Evolutionary conservation across 2,329 filamentous ascomycete species (phyloP).

Genomic region (Fusarium sulawesiense): DNA sequence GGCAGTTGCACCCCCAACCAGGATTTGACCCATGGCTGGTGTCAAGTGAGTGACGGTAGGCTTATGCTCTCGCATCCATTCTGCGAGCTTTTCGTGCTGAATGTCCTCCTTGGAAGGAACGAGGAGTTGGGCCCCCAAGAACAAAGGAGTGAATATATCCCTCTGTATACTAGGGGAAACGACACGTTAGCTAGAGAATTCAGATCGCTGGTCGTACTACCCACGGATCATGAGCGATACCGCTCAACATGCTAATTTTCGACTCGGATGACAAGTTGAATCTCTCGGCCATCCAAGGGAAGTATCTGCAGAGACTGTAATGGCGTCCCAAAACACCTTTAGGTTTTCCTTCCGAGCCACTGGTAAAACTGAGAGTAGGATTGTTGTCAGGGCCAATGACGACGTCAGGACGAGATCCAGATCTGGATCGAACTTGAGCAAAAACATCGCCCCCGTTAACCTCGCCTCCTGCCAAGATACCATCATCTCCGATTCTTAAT

Average conservation of each 20-base stretch:
- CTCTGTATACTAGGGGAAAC: conserved; percentile 50
- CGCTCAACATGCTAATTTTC: no score
- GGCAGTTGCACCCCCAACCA: conserved; percentile 84
- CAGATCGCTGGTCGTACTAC: background rate
- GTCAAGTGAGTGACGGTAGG: conserved; percentile 90
- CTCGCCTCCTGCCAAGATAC: conserved; percentile 18
- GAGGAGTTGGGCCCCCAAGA: conserved; percentile 82
- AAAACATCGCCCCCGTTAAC: conserved; percentile 15
- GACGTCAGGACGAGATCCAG: conserved; percentile 71
- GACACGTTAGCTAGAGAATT: background rate
- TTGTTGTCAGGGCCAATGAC: conserved; percentile 80
- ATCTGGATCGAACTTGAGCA: conserved; percentile 58
- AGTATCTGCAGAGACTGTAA: conserved; percentile 87
- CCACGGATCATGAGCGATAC: conserved; percentile 53
- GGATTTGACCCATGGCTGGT: conserved; percentile 94
- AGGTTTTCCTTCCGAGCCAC: conserved; percentile 79
- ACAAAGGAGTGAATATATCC: conserved; percentile 91
- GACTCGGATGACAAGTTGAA: conserved; percentile 78
- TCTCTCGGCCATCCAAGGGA: conserved; percentile 89
- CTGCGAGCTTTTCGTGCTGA: conserved; percentile 77
- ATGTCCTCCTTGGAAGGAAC: conserved; percentile 87
- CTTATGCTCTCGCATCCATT: conserved; percentile 84
- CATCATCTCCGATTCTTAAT: conserved; percentile 12
- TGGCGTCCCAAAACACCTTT: conserved; percentile 92
- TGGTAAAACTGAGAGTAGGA: conserved; percentile 68